Evolutionary conservation across 2,329 filamentous ascomycete genomes (phyloP).

Genomic region (Penicillium sp.): DNA sequence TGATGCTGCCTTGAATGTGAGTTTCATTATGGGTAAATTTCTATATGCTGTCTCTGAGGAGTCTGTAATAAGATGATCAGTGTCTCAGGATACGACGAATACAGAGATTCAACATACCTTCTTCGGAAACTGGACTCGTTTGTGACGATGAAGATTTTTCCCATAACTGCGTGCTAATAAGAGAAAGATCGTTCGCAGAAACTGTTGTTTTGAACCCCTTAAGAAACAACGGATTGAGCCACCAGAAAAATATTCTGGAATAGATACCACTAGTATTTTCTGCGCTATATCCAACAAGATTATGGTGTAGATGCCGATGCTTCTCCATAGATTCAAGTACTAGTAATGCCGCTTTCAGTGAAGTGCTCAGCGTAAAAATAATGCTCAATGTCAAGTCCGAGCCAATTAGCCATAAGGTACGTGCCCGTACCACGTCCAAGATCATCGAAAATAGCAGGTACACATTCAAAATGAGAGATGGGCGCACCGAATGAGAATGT

Average conservation of each 20-base stretch:
- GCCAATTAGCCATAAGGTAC: constrained; percentile 32
- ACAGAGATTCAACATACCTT: constrained; percentile 34
- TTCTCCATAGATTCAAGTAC: constrained; percentile 38
- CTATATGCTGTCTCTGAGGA: not conserved
- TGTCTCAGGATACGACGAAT: no score
- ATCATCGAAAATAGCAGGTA: constrained; percentile 41
- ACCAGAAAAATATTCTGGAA: constrained; percentile 44
- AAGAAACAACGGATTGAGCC: constrained; percentile 46
- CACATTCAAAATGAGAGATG: constrained; percentile 25
- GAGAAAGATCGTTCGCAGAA: constrained; percentile 38
- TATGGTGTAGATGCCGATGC: no score
- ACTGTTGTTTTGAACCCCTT: constrained; percentile 41
- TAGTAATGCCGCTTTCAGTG: constrained; percentile 39
- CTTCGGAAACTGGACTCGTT: constrained; percentile 35
- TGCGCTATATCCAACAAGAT: constrained; percentile 9
- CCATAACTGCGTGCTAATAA: constrained; percentile 36
- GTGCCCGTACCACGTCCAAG: constrained; percentile 40
- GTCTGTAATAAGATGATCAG: no score
- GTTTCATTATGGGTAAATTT: not conserved
- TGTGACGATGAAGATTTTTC: constrained; percentile 31
- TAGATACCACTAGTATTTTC: constrained; percentile 47
- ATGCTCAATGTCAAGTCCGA: constrained; percentile 28
- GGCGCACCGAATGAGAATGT: constrained; percentile 22
- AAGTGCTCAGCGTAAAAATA: constrained; percentile 34
- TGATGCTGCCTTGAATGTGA: constrained; percentile 13